Evolutionary conservation across 179 eudicot species (phyloP).

Genomic region (Beta lomatogona): DNA sequence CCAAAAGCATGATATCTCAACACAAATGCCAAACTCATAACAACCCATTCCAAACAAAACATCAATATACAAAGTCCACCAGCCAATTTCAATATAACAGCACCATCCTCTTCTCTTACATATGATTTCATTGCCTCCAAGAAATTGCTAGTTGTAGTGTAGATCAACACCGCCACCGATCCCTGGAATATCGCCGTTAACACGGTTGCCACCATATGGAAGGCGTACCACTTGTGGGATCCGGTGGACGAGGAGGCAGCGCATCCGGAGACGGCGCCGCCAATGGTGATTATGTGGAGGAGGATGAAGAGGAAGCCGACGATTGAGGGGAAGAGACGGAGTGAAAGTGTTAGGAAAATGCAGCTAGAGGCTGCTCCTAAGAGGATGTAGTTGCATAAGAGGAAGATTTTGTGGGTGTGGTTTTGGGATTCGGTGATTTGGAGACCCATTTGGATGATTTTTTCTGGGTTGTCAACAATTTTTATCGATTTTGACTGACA

Average conservation of each 20-base stretch:
- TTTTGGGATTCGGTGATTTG: not conserved
- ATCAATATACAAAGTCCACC: constrained; percentile 64
- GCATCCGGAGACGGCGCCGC: constrained; percentile 52
- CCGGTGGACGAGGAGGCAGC: constrained; percentile 24
- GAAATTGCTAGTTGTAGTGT: constrained; percentile 47
- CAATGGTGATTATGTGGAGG: constrained; percentile 53
- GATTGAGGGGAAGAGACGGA: constrained; percentile 51
- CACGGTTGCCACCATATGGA: constrained; percentile 55
- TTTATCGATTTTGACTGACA: not conserved
- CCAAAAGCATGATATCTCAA: constrained; percentile 47
- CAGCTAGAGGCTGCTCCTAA: constrained; percentile 59
- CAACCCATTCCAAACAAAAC: constrained; percentile 73
- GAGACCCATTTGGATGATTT: constrained; percentile 15
- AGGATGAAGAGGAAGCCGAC: constrained; percentile 51
- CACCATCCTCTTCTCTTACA: constrained; percentile 65
- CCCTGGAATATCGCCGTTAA: constrained; percentile 75
- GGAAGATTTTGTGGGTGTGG: constrained; percentile 45
- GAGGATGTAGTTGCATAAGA: constrained; percentile 53
- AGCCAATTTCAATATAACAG: constrained; percentile 58
- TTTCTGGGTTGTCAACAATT: not conserved
- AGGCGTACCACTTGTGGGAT: constrained; percentile 43
- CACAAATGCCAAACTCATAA: constrained; percentile 56
- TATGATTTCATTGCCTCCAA: constrained; percentile 54
- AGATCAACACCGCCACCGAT: constrained; percentile 61
- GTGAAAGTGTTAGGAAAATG: constrained; percentile 63